Evolutionary conservation across 805 yeast genomes (phyloP), one percentile per base, ranked within the genome.

Genomic region (Myxozyma mucilagina): DNA sequence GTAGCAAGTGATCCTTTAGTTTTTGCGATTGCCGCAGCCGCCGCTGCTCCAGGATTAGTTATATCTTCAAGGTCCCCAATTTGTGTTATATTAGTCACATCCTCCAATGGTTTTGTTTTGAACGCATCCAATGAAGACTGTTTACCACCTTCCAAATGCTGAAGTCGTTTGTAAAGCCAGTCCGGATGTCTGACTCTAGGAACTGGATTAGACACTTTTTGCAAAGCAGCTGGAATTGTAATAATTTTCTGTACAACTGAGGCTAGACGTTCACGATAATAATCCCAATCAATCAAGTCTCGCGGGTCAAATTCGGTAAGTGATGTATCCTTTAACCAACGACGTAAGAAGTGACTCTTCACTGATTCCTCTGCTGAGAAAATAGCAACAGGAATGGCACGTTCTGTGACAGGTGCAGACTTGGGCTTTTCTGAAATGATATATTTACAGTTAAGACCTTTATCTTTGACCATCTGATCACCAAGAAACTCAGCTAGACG

Each of bases 161-260:
- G 79, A 56, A 93, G 84, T 61, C 81, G 82, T 67, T 81, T 85
- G 61, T 80, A 82, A 58, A 94, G 78, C 99, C 99, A 94, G 35
- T 87, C 94, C 0, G 99, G 99, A 70, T 93, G 97, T 3, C 83
- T 83, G 6, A 96, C 93, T 67, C 97, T 79, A 4, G 97, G 97
- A 47, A 96, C 97, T 0, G 99, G 99, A 70, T 94, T 96, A 13
- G 79, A 75, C 16, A 93, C 83, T 55, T 84, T 84, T 76, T 94
- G 99, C 57, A 93, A 78, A 5, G 97, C 98, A 4, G 99, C 99
- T 1, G 99, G 99, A 67, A 94, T 93, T 0, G 97, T 88, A 67
- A 94, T 89, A 69, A 94, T 90, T 75, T 96, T 94, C 73, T 92
- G 97, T 47, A 96, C 85, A 5, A 92, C 96, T 1, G 97, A 90